phyloP scores from a whole-genome alignment of 2,329 filamentous ascomycete species.

The Karstenula rhodostoma region DNA sequence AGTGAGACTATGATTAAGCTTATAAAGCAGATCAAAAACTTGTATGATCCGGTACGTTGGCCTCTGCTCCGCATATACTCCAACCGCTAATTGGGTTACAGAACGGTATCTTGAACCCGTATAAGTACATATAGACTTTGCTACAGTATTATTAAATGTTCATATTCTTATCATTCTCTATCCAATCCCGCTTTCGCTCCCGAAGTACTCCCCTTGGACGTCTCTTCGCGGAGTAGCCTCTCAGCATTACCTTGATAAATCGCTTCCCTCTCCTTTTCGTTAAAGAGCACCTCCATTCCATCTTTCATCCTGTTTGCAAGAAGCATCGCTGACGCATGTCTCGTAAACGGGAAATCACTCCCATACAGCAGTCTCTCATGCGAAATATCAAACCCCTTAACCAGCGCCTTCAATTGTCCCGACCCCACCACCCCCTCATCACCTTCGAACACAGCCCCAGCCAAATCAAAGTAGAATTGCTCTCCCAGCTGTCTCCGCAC shows the following conservation, averaged over 20 bases:
- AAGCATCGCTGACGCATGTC: conserved; percentile 44
- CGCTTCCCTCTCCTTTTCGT: conserved; percentile 42
- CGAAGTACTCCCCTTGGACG: conserved; percentile 2
- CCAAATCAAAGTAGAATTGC: conserved; percentile 63
- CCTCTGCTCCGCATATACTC: background rate
- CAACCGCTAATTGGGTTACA: conserved; percentile 48
- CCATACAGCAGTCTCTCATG: conserved; percentile 59
- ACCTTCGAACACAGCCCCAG: conserved; percentile 58
- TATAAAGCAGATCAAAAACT: conserved; percentile 94
- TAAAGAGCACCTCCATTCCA: conserved; percentile 51
- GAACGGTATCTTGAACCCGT: conserved; percentile 99
- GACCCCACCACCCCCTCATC: conserved; percentile 41
- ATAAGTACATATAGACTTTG: conserved; percentile 78
- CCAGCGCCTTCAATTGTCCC: conserved; percentile 58
- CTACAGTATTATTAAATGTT: conserved; percentile 13
- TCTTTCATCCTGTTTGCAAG: conserved; percentile 54
- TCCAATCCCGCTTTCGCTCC: background rate
- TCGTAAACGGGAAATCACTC: conserved; percentile 62
- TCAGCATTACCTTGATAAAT: conserved; percentile 52
- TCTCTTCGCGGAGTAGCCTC: conserved; percentile 34
- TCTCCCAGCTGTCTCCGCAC: conserved; percentile 44
- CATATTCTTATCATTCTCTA: conserved; percentile 2
- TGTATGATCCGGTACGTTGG: conserved; percentile 87
- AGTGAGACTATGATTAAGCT: conserved; percentile 84
- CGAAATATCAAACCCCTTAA: conserved; percentile 51